Base-by-base conservation (phyloP, 768 basidiomycete species). In the Mycena pura region DNA sequence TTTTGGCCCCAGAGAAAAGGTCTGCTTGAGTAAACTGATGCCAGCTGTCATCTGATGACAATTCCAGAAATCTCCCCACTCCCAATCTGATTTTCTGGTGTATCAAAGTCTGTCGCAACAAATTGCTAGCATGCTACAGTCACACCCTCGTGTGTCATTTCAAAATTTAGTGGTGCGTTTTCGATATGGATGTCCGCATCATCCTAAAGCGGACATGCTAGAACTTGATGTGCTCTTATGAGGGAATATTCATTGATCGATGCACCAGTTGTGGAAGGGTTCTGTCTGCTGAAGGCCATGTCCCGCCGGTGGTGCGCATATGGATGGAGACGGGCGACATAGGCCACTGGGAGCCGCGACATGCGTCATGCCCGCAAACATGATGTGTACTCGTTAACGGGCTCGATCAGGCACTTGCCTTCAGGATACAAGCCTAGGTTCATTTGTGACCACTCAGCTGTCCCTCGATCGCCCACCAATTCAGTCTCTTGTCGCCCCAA, bases 1-100 rank as follows among this genome's bases (percentile, higher is more conserved):
- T 10, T 90, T 92, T 71, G 91, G 89, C 6, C 86, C 91, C 22
- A 78, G 91, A 67, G 92, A 93, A 77, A 81, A 77, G 77, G 91
- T 89, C 63, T 50, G 79, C n/a, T 22, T 21, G 15, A 15, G 29
- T 36, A 17, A 29, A 48, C 21, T 40, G 2, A 14, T 21, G 8
- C 14, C 34, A 15, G 25, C 36, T 44, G 39, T 47, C 31, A 8
- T 47, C 40, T 41, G 32, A 51, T 47, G 43, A 47, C 56, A 53
- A 24, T 48, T 28, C 32, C 62, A 91, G 89, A 89, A 86, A 75
- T 73, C 82, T 28, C 86, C 87, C 3, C 88, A 92, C 70, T 85
- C 85, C 15, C 86, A 90, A 65, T 90, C 89, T 13, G 84, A 86
- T 32, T 92, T 82, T 72, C 69, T 76, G 13, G 87, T 87, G 3